phyloP scores from a whole-genome alignment of 2,329 filamentous ascomycete genomes.

The Zymoseptoria brevis region DNA sequence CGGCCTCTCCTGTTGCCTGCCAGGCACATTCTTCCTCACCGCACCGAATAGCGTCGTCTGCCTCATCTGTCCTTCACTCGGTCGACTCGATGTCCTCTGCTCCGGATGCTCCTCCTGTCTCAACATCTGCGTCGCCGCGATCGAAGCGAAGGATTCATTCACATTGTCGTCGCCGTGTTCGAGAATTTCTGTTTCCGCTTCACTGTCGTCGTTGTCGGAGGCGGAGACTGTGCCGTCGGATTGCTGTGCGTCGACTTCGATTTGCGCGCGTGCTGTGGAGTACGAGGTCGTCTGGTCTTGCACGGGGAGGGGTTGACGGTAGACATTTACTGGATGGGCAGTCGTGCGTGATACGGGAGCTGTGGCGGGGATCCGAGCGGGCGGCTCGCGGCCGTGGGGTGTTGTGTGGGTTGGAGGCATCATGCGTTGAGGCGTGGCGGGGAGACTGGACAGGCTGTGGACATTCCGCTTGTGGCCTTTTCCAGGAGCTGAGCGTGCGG shows the following conservation, averaged over 20 bases:
- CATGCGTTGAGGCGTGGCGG: conserved; percentile 61
- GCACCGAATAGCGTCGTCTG: conserved; percentile 58
- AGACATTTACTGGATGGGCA: conserved; percentile 19
- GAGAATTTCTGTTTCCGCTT: conserved; percentile 55
- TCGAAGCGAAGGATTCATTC: conserved; percentile 67
- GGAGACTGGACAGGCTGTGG: conserved; percentile 78
- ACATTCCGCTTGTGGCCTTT: conserved; percentile 64
- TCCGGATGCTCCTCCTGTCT: conserved; percentile 32
- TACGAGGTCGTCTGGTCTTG: background rate
- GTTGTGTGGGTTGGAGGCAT: conserved; percentile 42
- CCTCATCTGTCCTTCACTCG: conserved; percentile 32
- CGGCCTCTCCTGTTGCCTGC: conserved; percentile 29
- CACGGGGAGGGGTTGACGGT: conserved; percentile 27
- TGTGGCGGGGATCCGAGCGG: conserved; percentile 38
- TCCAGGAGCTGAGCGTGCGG: conserved; percentile 34
- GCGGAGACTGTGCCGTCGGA: conserved; percentile 67
- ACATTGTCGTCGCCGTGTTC: conserved; percentile 51
- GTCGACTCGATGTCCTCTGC: conserved; percentile 22
- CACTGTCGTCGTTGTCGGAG: conserved; percentile 45
- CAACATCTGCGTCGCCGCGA: conserved; percentile 60
- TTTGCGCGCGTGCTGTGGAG: conserved; percentile 4
- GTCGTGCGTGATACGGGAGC: conserved; percentile 39
- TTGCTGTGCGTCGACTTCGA: conserved; percentile 7
- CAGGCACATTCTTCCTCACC: conserved; percentile 48
- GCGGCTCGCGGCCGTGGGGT: conserved; percentile 18